phyloP scores from a whole-genome alignment of 2,329 filamentous ascomycete genomes.

The Eurotiales sp. region DNA sequence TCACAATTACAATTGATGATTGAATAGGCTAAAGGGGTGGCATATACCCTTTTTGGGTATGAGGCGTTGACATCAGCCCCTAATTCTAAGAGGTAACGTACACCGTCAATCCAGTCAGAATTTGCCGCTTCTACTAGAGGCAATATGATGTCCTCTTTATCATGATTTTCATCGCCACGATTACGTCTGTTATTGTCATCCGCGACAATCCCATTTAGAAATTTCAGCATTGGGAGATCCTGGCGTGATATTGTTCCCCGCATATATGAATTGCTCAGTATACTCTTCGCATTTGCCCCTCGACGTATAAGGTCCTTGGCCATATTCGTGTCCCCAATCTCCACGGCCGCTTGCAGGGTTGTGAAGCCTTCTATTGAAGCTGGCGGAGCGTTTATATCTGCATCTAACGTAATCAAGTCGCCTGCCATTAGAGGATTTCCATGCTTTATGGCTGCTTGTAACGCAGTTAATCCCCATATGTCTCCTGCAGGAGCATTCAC shows the following conservation, averaged over 20 bases:
- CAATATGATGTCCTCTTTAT: neutral
- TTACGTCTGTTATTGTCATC: neutral
- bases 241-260: neutral
- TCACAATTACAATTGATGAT: neutral
- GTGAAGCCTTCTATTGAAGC: neutral
- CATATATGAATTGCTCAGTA: neutral
- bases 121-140: neutral
- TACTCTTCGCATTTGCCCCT: neutral
- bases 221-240: neutral
- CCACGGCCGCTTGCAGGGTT: neutral
- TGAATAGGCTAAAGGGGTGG: neutral
- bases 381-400: neutral
- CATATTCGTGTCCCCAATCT: neutral
- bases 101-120: neutral
- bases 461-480: conserved; percentile 15
- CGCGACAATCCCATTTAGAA: neutral
- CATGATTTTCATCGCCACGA: too few species aligned
- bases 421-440: neutral
- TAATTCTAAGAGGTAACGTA: neutral
- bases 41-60: neutral
- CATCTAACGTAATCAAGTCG: neutral
- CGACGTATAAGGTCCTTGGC: neutral
- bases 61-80: conserved; percentile 1
- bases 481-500: conserved; percentile 15
- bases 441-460: conserved; percentile 17